Conservation (phyloP, 305 asterid genomes). For the Rubia peregrina region DNA sequence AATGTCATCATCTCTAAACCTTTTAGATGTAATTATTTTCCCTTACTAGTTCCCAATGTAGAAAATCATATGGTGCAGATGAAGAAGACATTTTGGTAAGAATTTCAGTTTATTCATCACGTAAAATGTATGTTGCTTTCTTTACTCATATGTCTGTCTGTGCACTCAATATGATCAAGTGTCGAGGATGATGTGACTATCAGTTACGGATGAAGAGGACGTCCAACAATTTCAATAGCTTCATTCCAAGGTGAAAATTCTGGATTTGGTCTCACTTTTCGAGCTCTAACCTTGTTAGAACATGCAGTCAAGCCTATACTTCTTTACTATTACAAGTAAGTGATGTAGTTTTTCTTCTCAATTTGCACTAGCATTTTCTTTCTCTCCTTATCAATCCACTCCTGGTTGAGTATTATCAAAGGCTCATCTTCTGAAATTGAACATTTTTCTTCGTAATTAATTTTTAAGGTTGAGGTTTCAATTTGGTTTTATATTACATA, state of each 20-base stretch:
- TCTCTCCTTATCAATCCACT: too few species aligned
- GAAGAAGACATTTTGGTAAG: slow-evolving; percentile 23
- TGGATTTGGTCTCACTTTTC: slow-evolving; percentile 45
- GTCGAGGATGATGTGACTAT: slow-evolving; percentile 40
- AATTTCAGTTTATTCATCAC: not conserved
- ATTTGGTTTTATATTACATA: too few species aligned
- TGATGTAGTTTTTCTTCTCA: too few species aligned
- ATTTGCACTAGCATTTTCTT: not conserved
- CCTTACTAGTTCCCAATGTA: slow-evolving; percentile 12
- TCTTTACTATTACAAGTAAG: slow-evolving; percentile 16
- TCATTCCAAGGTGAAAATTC: slow-evolving; percentile 28
- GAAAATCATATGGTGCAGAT: slow-evolving; percentile 13
- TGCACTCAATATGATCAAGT: slow-evolving; percentile 28
- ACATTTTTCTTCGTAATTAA: too few species aligned
- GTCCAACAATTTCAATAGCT: slow-evolving; percentile 31
- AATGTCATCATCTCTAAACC: slow-evolving; percentile 35
- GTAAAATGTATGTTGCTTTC: not conserved
- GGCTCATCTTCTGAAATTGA: too few species aligned
- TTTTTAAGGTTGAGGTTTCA: too few species aligned
- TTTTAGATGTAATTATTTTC: slow-evolving; percentile 1
- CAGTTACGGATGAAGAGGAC: slow-evolving; percentile 26
- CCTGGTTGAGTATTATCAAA: too few species aligned
- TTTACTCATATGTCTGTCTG: not conserved
- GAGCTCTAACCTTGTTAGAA: slow-evolving; percentile 51
- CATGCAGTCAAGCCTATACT: slow-evolving; percentile 29